Evolutionary conservation across 345 rosid genomes (phyloP).

Genomic region (Isatis tinctoria): DNA sequence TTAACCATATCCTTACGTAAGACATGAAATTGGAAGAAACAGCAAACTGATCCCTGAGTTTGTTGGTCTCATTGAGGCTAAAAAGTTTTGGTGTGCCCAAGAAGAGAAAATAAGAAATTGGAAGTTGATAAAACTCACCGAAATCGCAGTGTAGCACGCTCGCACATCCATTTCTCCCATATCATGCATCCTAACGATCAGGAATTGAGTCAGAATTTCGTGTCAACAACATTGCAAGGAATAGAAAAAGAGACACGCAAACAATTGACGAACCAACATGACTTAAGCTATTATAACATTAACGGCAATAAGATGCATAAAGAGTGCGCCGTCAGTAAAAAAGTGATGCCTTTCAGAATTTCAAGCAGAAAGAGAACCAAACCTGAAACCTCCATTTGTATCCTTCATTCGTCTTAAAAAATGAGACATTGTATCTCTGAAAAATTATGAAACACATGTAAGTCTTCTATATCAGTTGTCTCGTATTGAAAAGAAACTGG

Average conservation of each 20-base stretch:
- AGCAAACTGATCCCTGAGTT: neutral
- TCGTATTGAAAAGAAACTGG: neutral
- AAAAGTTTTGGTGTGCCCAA: neutral
- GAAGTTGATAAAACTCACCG: conserved; percentile 44
- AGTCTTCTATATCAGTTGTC: conserved; percentile 17
- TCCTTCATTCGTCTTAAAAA: conserved; percentile 78
- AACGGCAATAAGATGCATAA: neutral
- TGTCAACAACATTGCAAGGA: neutral
- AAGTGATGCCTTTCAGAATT: neutral
- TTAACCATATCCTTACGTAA: neutral
- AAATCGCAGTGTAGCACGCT: conserved; percentile 93
- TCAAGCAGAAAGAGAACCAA: conserved; percentile 5
- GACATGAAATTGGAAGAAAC: neutral
- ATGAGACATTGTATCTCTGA: conserved; percentile 53
- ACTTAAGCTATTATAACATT: conserved; percentile 2
- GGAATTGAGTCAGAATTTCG: conserved; percentile 1
- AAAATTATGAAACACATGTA: conserved; percentile 28
- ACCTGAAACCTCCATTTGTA: conserved; percentile 83
- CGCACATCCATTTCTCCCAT: conserved; percentile 95
- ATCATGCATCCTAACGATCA: conserved; percentile 79
- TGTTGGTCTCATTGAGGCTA: neutral
- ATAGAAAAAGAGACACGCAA: neutral
- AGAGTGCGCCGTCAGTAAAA: neutral
- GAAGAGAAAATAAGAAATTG: neutral
- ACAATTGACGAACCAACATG: neutral